These are phyloP conservation scores for Trichoderma reesei DNA, from an alignment of 495 filamentous ascomycete species.

Conservation along the genomic window DNA sequence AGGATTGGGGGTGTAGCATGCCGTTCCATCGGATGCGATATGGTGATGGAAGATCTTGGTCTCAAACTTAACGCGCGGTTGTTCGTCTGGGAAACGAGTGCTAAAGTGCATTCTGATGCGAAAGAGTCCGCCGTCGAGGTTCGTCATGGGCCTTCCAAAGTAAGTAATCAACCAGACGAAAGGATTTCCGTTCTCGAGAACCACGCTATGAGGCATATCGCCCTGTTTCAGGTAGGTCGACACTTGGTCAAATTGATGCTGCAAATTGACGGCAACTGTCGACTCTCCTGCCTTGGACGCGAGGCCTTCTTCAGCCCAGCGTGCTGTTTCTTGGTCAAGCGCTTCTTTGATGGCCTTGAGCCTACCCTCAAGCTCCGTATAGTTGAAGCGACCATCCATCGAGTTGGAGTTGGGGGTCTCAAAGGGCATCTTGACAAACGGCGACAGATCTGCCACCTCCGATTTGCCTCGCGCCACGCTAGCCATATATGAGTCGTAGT, in stretches of 20 bases:
- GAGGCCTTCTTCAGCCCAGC: conserved; percentile 63
- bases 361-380: conserved; percentile 60
- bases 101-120: conserved; percentile 71
- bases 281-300: conserved; percentile 53
- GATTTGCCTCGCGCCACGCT: conserved; percentile 54
- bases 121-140: conserved; percentile 87
- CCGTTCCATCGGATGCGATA: conserved; percentile 65
- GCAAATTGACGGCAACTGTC: conserved; percentile 69
- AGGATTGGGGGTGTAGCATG: conserved; percentile 66
- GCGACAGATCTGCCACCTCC: conserved; percentile 47
- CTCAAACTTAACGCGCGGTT: conserved; percentile 74
- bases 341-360: conserved; percentile 53
- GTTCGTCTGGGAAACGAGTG: conserved; percentile 83
- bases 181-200: conserved; percentile 62
- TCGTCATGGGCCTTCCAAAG: conserved; percentile 87
- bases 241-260: conserved; percentile 77
- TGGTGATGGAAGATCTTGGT: conserved; percentile 81
- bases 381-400: conserved; percentile 86
- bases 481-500: conserved; percentile 74
- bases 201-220: conserved; percentile 60
- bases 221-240: conserved; percentile 60
- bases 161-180: conserved; percentile 62
- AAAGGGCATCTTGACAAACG: conserved; percentile 75
- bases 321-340: conserved; percentile 60
- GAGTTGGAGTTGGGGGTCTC: conserved; percentile 60